Percentiles rank a stretch among this genome's conserved stretches.
Evolutionary conservation across 1,284 basidiomycete genomes (phyloP).

Genomic region (Pseudozyma thailandica): DNA sequence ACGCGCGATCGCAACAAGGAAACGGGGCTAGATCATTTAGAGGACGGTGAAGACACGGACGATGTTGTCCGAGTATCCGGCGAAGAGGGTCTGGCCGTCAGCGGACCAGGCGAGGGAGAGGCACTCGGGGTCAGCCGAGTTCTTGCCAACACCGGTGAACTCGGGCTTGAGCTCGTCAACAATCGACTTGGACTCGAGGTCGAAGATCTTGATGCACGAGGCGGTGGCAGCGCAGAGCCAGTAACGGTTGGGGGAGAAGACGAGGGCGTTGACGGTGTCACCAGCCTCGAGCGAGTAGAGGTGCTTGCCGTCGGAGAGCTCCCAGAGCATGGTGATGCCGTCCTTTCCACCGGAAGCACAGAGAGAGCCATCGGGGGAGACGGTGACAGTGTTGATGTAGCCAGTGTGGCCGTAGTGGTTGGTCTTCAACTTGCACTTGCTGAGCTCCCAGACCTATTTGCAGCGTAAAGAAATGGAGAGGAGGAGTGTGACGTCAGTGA

Average conservation of each 20-base stretch:
- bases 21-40: conserved; percentile 28
- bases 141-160: conserved; percentile 74
- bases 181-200: conserved; percentile 79
- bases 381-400: conserved; percentile 98
- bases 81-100: conserved; percentile 94
- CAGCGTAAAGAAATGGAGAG: not conserved
- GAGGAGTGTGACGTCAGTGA: conserved; percentile 4
- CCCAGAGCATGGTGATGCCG: conserved; percentile 98
- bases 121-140: conserved; percentile 89
- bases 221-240: conserved; percentile 99
- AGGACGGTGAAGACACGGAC: conserved; percentile 69
- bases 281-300: conserved; percentile 99
- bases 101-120: conserved; percentile 98
- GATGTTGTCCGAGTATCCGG: conserved; percentile 72
- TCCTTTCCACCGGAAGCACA: conserved; percentile 99
- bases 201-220: conserved; percentile 88
- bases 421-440: conserved; percentile 99
- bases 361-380: conserved; percentile 98
- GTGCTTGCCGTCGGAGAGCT: conserved; percentile 99
- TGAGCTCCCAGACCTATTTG: conserved; percentile 99
- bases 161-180: conserved; percentile 91
- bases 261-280: conserved; percentile 97
- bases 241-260: conserved; percentile 92
- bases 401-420: conserved; percentile 99
- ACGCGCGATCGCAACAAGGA: not conserved